Conservation (phyloP, 2,329 filamentous ascomycete species). For the Tolypocladium endophyticum region DNA sequence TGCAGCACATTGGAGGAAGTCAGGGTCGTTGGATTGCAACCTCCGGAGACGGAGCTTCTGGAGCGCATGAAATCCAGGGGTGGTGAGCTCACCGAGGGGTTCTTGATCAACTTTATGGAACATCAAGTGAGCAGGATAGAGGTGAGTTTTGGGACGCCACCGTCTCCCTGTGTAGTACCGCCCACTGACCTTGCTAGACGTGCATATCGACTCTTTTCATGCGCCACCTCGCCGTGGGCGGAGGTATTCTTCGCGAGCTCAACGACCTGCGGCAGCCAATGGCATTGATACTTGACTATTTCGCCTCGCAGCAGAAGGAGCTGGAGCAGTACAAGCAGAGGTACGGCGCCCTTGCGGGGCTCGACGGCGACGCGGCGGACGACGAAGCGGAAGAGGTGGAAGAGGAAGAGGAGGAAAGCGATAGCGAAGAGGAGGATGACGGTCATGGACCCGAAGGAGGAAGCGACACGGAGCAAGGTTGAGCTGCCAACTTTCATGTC, state of each 20-base stretch:
- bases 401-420: constrained; percentile 16
- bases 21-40: constrained; percentile 52
- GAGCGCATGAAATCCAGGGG: constrained; percentile 57
- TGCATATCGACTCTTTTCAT: constrained; percentile 71
- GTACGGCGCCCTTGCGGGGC: constrained; percentile 31
- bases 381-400: constrained; percentile 8
- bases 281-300: constrained; percentile 52
- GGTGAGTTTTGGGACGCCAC: constrained; percentile 43
- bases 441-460: constrained; percentile 2
- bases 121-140: constrained; percentile 95
- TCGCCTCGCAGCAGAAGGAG: constrained; percentile 52
- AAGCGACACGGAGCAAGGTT: constrained; percentile 13
- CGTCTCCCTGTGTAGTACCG: background rate
- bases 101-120: constrained; percentile 82
- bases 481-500: background rate
- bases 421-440: constrained; percentile 9
- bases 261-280: constrained; percentile 72
- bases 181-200: constrained; percentile 40
- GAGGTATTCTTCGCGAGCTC: constrained; percentile 49
- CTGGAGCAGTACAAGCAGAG: constrained; percentile 48
- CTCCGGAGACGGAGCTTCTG: constrained; percentile 74
- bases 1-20: constrained; percentile 78
- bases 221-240: constrained; percentile 67
- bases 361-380: constrained; percentile 6
- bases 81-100: constrained; percentile 79